Evolutionary conservation across 2,329 filamentous ascomycete genomes (phyloP), one percentile per base, ranked within the genome.

Genomic region (Myriangium duriaei): DNA sequence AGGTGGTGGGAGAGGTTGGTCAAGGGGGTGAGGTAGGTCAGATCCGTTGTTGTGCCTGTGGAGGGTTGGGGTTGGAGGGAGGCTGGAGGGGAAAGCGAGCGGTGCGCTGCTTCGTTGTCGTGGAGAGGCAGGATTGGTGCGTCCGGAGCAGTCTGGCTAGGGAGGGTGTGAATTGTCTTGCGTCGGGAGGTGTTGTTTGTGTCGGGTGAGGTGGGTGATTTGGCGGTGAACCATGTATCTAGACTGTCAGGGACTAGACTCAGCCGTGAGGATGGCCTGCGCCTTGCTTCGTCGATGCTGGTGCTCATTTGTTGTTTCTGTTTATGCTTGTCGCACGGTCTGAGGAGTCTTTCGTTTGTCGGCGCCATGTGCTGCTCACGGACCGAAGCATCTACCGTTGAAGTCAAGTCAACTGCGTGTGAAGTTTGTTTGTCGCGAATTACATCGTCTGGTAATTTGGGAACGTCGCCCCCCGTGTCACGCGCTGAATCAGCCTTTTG

Each of bases 21-120:
- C 0, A 69, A 55, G 0, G 63, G 59, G 0, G 58, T 60, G 51
- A 65, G 68, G 52, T 68, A 69, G 4, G 58, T 53, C n/a, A 60
- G 45, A 0, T 55, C 46, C 0, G 65, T 66, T 2, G 51, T 51
- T 26, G 62, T 49, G 31, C 63, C 64, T 40, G 41, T 38, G 5
- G 43, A 45, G n/a, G 19, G 28, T 24, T 31, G 33, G 18, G 30
- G 28, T 1, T 38, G 32, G 15, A 32, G 18, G 2, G 42, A 19
- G 5, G 33, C 24, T 4, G 41, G 43, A 2, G 43, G 43, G 7
- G 43, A 44, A 21, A 43, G 36, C 9, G 31, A 18, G n/a, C 39
- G 32, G 4, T 29, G 13, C 16, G 30, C 17, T 19, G 18, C 14
- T 30, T 30, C 14, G 10, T 30, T 19, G 32, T n/a, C 11, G 16